Evolutionary conservation across 805 yeast species (phyloP).

Genomic region (Torulaspora maleeae): DNA sequence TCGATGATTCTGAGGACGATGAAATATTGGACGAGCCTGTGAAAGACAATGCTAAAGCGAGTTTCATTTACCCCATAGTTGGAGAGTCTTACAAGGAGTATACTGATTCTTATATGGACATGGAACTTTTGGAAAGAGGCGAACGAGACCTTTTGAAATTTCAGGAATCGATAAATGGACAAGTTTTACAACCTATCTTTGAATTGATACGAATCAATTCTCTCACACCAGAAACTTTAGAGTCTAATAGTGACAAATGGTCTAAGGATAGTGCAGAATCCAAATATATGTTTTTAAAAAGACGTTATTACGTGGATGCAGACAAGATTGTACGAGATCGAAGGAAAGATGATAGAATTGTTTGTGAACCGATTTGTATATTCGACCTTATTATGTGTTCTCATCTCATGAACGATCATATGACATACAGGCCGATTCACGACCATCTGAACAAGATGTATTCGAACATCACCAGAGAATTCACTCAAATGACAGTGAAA

Average conservation of each 20-base stretch:
- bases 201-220: conserved; percentile 23
- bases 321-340: conserved; percentile 25
- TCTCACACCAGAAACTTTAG: conserved; percentile 21
- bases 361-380: conserved; percentile 30
- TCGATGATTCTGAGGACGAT: conserved; percentile 5
- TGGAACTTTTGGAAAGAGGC: conserved; percentile 23
- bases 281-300: conserved; percentile 19
- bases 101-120: conserved; percentile 13
- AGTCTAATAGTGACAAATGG: conserved; percentile 20
- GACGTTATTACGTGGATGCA: conserved; percentile 24
- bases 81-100: conserved; percentile 20
- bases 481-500: conserved; percentile 17
- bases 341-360: conserved; percentile 21
- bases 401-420: conserved; percentile 33
- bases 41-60: not conserved
- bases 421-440: conserved; percentile 16
- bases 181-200: conserved; percentile 27
- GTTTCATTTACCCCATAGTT: conserved; percentile 16
- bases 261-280: conserved; percentile 19
- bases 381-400: conserved; percentile 29
- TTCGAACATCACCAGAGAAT: conserved; percentile 27
- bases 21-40: conserved; percentile 1
- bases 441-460: conserved; percentile 18
- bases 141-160: conserved; percentile 21
- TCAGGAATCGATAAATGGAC: conserved; percentile 24